Percentiles rank a stretch among this genome's conserved stretches.
These are phyloP conservation scores for Entrophospora sp. DNA, from an alignment of 192 early-diverging fungal species.

Conservation along the genomic window DNA sequence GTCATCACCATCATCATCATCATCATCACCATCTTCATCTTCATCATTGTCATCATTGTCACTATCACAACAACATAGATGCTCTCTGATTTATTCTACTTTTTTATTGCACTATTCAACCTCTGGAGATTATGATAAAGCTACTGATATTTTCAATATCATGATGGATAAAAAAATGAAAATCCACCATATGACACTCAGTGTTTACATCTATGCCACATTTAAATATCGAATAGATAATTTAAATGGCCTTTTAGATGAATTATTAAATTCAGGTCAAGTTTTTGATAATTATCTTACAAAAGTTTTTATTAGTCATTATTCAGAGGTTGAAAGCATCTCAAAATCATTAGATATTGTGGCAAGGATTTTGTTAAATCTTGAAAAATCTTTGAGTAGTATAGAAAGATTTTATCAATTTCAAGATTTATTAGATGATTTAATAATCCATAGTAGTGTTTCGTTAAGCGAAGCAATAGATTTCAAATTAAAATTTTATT, in stretches of 20 bases:
- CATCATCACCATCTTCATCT: too few species aligned
- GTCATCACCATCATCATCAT: too few species aligned
- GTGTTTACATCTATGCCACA: neutral
- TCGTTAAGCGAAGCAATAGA: too few species aligned
- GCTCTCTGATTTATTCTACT: neutral
- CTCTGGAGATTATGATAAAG: slow-evolving; percentile 1
- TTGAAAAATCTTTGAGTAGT: neutral
- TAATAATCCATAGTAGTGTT: too few species aligned
- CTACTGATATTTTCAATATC: neutral
- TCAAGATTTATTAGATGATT: too few species aligned
- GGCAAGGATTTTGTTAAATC: too few species aligned
- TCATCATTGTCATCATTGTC: too few species aligned
- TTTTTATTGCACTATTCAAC: slow-evolving; percentile 6
- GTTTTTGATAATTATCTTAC: neutral
- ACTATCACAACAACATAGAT: too few species aligned
- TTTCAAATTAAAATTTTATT: too few species aligned
- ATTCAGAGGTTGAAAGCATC: neutral
- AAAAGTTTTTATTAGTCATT: neutral
- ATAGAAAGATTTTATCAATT: too few species aligned
- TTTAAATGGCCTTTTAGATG: neutral
- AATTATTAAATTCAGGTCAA: neutral
- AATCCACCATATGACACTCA: neutral
- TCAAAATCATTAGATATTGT: too few species aligned
- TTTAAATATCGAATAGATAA: neutral
- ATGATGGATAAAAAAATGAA: neutral